Evolutionary conservation across 352 stramenopile genomes (phyloP), one percentile per base, ranked within the genome.

Genomic region (Phytophthora pistaciae): DNA sequence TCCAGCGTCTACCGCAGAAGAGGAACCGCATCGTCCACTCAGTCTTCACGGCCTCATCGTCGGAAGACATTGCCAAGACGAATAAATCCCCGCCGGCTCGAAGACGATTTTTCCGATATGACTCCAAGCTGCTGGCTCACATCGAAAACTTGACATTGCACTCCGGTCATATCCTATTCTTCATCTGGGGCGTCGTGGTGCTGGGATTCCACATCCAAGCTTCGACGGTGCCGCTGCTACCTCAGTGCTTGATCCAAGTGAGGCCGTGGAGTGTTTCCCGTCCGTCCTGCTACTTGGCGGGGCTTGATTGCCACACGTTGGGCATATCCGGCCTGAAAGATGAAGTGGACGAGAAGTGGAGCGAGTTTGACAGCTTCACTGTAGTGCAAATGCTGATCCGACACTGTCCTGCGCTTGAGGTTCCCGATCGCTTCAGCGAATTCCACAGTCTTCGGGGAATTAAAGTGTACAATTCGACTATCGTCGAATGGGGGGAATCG

Each of bases 401-500:
- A 82, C 29, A 80, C 33, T 87, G 81, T 14, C 14, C 57, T 0
- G 10, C 57, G 14, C 54, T 89, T 2, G 57, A 77, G 27, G 58
- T 85, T 1, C 77, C 81, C 7, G 40, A 58, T 5, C 54, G 6
- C 0, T 70, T 88, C 18, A 27, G 56, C 10, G 58, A 76, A 13
- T 62, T 88, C 16, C 46, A 68, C 7, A 50, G 59, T 7, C 57
- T 90, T 21, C 72, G 75, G 16, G 42, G 64, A 48, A 64, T 64
- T 8, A 9, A 5, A 13, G 85, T 14, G 21, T 84, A 81, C 68
- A 79, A 86, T 14, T 79, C 74, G 0, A 76, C 63, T 0, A 58
- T 88, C 48, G 53, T 48, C 1, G 38, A 68, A 5, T 87, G 76
- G 76, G 64, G 63, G 1, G 20, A 21, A 3, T 20, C 40, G 2